phyloP scores from a whole-genome alignment of 495 filamentous ascomycete genomes.

The Astrocystis sublimbata region DNA sequence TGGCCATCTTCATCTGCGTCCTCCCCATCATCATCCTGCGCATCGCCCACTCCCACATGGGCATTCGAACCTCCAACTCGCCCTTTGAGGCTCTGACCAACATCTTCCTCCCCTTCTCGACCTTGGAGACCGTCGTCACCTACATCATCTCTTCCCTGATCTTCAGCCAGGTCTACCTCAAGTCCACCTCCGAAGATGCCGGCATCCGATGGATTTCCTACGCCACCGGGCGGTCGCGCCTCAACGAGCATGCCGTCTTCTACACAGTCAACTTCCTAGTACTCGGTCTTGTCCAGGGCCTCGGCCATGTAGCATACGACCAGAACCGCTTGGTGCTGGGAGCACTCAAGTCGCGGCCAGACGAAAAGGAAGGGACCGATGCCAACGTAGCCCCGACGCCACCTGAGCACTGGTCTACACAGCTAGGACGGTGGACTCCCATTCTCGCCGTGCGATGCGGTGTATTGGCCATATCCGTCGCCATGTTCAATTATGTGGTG shows the following conservation, averaged over 20 bases:
- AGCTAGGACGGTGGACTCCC: slow-evolving; percentile 21
- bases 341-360: slow-evolving; percentile 29
- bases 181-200: slow-evolving; percentile 64
- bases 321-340: slow-evolving; percentile 67
- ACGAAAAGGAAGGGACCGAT: slow-evolving; percentile 2
- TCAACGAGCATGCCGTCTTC: slow-evolving; percentile 89
- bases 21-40: slow-evolving; percentile 73
- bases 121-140: slow-evolving; percentile 66
- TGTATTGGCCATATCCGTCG: slow-evolving; percentile 41
- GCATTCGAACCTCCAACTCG: slow-evolving; percentile 67
- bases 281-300: slow-evolving; percentile 68
- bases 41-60: slow-evolving; percentile 80
- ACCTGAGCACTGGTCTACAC: slow-evolving; percentile 5
- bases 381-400: neutral
- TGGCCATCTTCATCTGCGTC: slow-evolving; percentile 72
- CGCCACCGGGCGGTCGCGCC: slow-evolving; percentile 59
- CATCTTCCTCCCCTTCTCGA: slow-evolving; percentile 55
- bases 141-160: slow-evolving; percentile 78
- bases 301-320: slow-evolving; percentile 70
- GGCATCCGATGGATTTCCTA: slow-evolving; percentile 71
- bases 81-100: slow-evolving; percentile 62
- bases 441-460: slow-evolving; percentile 23
- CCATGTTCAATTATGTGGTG: slow-evolving; percentile 52
- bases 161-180: slow-evolving; percentile 82
- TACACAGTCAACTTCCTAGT: slow-evolving; percentile 68